Evolutionary conservation across 2,329 filamentous ascomycete species (phyloP).

Genomic region (Neofusicoccum ribis): DNA sequence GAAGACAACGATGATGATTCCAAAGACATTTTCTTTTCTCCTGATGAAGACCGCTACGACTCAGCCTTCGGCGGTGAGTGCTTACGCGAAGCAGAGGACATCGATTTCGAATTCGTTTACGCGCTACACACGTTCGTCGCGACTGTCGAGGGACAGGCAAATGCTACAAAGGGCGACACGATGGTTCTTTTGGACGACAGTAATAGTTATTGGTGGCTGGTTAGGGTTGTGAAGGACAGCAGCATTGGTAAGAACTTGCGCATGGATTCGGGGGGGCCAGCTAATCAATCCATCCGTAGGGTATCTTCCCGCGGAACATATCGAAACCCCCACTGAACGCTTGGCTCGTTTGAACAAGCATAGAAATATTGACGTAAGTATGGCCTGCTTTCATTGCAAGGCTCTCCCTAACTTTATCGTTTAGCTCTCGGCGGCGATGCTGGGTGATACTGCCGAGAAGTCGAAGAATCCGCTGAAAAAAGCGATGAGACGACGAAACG

Average conservation of each 20-base stretch:
- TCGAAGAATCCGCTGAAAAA: conserved; percentile 80
- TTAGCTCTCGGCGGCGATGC: conserved; percentile 69
- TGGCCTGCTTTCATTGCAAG: neutral
- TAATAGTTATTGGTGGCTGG: conserved; percentile 99
- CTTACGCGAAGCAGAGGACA: conserved; percentile 96
- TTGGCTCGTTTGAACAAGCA: conserved; percentile 95
- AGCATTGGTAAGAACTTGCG: conserved; percentile 68
- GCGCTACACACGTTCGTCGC: conserved; percentile 96
- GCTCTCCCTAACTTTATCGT: conserved; percentile 21
- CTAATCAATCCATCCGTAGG: conserved; percentile 53
- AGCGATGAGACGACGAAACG: conserved; percentile 76
- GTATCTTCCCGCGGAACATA: conserved; percentile 95
- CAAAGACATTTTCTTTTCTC: conserved; percentile 57
- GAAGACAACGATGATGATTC: conserved; percentile 57
- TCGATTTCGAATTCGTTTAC: conserved; percentile 99
- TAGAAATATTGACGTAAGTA: conserved; percentile 88
- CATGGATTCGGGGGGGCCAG: conserved; percentile 17
- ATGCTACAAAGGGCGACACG: conserved; percentile 96
- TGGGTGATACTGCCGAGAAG: conserved; percentile 74
- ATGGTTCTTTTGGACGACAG: conserved; percentile 98
- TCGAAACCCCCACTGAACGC: conserved; percentile 94
- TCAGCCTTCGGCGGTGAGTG: conserved; percentile 74
- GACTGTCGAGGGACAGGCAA: conserved; percentile 96
- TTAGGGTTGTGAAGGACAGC: conserved; percentile 94
- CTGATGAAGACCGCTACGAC: conserved; percentile 66